Conservation (phyloP, 306 rosid genomes). For the Rubus idaeus region DNA sequence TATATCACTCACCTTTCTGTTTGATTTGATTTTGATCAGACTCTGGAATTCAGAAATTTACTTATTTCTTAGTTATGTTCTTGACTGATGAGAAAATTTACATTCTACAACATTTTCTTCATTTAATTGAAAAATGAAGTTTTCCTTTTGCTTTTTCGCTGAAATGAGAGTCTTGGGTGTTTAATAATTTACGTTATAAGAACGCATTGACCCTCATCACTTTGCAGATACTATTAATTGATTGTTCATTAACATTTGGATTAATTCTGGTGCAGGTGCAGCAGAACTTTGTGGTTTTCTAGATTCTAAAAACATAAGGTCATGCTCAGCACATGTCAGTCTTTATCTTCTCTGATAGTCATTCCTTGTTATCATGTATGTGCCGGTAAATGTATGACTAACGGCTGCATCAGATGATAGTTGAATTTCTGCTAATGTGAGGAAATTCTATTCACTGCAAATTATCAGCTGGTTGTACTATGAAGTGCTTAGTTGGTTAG, state of each 20-base stretch:
- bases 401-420: neutral
- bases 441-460: neutral
- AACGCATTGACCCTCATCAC: neutral
- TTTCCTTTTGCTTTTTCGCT: too few species aligned
- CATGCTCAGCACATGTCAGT: constrained; percentile 21
- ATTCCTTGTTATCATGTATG: neutral
- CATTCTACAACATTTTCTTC: too few species aligned
- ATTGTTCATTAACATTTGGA: neutral
- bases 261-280: constrained; percentile 63
- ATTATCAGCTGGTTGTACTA: neutral
- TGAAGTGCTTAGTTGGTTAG: neutral
- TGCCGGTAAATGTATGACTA: neutral
- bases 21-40: too few species aligned
- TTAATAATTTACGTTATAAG: neutral
- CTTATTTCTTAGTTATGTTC: too few species aligned
- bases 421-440: neutral
- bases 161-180: neutral
- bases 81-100: too few species aligned
- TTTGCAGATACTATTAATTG: neutral
- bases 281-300: constrained; percentile 76
- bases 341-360: constrained; percentile 2
- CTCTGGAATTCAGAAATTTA: too few species aligned
- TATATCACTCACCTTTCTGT: too few species aligned
- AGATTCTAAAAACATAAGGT: constrained; percentile 81
- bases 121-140: too few species aligned